phyloP scores from a whole-genome alignment of 2,329 filamentous ascomycete genomes.

The Hirsutella rhossiliensis region DNA sequence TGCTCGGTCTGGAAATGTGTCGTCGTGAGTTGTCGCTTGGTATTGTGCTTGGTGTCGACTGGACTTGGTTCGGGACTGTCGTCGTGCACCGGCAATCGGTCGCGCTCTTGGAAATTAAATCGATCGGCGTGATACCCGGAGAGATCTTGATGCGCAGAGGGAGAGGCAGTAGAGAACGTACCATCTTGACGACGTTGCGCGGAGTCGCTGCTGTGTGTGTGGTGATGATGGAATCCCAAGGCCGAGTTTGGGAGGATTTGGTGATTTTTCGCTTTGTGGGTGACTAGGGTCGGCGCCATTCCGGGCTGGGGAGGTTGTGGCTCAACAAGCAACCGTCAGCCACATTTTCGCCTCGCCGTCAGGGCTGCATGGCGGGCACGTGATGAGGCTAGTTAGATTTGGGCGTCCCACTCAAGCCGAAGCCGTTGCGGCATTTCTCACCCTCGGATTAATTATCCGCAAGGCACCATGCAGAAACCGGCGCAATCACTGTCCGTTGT shows the following conservation, averaged over 20 bases:
- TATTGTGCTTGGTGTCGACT: background rate
- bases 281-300: conserved; percentile 25
- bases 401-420: too few species aligned
- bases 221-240: conserved; percentile 28
- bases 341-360: background rate
- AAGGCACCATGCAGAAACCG: too few species aligned
- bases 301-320: conserved; percentile 18
- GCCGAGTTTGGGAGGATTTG: conserved; percentile 29
- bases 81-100: conserved; percentile 16
- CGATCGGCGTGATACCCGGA: background rate
- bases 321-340: conserved; percentile 4
- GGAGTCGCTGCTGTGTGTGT: conserved; percentile 29
- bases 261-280: conserved; percentile 33
- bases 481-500: too few species aligned
- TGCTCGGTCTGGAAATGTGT: too few species aligned
- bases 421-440: too few species aligned
- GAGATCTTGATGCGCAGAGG: background rate
- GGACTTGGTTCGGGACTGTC: conserved; percentile 11
- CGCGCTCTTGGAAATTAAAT: conserved; percentile 7
- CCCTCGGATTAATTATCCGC: too few species aligned
- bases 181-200: conserved; percentile 37
- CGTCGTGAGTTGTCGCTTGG: too few species aligned
- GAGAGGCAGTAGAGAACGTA: conserved; percentile 18
- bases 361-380: background rate
- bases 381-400: too few species aligned